Evolutionary conservation across 352 stramenopile species (phyloP), one percentile per base, ranked within the genome.

Genomic region (Saprolegnia diclina): DNA sequence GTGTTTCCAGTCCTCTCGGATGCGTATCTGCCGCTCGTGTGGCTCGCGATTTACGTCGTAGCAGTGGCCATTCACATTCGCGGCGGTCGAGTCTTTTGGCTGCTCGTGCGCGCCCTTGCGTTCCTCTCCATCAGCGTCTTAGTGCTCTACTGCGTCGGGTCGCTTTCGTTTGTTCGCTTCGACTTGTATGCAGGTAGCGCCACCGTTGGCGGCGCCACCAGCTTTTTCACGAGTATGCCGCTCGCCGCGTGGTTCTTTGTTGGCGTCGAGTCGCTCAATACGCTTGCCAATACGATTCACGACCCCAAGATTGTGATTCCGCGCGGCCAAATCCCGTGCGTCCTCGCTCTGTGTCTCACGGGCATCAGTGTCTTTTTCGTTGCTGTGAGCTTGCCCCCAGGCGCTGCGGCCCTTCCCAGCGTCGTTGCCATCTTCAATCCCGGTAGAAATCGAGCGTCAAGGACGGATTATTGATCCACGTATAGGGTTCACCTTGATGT

Each of bases 301-400:
- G 24, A 76, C 0, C 71, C 73, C 19, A 76, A 73, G 54, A 50
- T 18, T 3, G 64, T 54, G 14, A 72, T 78, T 56, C 73, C 73
- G 1, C 29, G 53, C 4, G 73, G 50, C 7, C 73, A 78, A 55
- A 44, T 73, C 3, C 4, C 56, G 0, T 73, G 65, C 21, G 56
- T 74, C 14, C 21, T 32, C 4, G 61, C 67, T 10, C 71, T 87
- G 7, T 81, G 84, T 37, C 56, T 80, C 0, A 78, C 73, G 53
- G 75, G 74, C 11, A 48, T 75, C 16, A 71, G 67, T 19, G 67
- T 85, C 9, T 74, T 72, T 22, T 78, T 83, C n/a, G 66, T 82
- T 18, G 73, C 75, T 0, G 72, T 73, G 7, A 73, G 75, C 4
- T 64, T 83, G 0, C 74, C 79, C 0, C 71, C 71, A 4, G 76